Evolutionary conservation across 805 yeast genomes (phyloP), one percentile per base, ranked within the genome.

Genomic region (Metschnikowia cerradonensis): DNA sequence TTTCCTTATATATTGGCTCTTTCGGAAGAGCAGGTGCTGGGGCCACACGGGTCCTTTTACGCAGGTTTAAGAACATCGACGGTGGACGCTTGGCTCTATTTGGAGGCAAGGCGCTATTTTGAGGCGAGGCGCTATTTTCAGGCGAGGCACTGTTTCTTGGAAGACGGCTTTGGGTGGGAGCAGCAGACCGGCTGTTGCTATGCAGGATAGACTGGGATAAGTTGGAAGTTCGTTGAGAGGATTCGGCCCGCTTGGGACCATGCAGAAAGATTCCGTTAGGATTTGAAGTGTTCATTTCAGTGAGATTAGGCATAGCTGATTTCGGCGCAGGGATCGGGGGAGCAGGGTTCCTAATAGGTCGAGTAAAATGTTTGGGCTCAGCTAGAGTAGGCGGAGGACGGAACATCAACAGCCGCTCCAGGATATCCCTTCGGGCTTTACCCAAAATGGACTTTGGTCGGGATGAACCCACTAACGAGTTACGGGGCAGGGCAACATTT

Each of bases 341-440:
- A 31, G 39, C 30, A 19, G 20, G 35, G 46, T 20, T 47, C 48
- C 47, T 47, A 49, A 30, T 14, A 10, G n/a, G n/a, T 30, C 34
- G 34, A 15, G 43, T 15, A 15, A 15, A 26, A 14, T 15, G 32
- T 15, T 14, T 30, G 7, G 43, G 22, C 14, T 33, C 19, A 22
- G 39, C 15, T 20, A 30, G 14, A 30, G 45, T 19, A 8, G 44
- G 31, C 17, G 30, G 41, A 3, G 26, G 30, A 10, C 47, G 39
- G 32, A 72, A 72, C 67, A 71, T 70, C 36, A 66, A 53, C 35
- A 66, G 61, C 40, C 78, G 57, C 43, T 57, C 56, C 55, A 64
- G 69, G n/a, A 69, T 51, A n/a, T 73, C 77, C 40, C 57, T 57
- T 51, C 62, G 60, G 13, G 73, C 77, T 53, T 65, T 67, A 35